phyloP scores from a whole-genome alignment of 768 basidiomycete species.

The Cytidiella melzeri region DNA sequence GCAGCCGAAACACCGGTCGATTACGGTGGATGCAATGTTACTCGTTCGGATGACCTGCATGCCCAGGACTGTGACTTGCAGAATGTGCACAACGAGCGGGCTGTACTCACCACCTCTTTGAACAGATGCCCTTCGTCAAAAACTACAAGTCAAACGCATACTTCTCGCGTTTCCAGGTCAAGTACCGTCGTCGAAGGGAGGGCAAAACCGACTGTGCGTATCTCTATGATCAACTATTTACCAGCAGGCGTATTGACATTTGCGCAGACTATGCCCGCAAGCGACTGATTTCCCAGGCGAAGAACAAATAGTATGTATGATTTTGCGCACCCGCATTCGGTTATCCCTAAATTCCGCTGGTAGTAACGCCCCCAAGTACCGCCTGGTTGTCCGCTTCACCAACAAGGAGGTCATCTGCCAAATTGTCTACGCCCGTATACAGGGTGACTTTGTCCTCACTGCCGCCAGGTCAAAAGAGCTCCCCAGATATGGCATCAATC shows the following conservation, averaged over 20 bases:
- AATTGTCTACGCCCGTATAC: slow-evolving; percentile 94
- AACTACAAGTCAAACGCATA: slow-evolving; percentile 94
- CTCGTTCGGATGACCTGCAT: slow-evolving; percentile 25
- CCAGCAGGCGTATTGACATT: background rate
- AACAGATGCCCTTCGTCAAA: slow-evolving; percentile 94
- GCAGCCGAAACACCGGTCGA: slow-evolving; percentile 1
- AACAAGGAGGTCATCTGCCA: slow-evolving; percentile 95
- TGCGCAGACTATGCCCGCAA: slow-evolving; percentile 90
- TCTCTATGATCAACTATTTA: background rate
- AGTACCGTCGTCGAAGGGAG: slow-evolving; percentile 95
- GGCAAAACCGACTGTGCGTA: slow-evolving; percentile 92
- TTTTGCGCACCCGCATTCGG: background rate
- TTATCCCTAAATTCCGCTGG: background rate
- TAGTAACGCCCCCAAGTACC: slow-evolving; percentile 96
- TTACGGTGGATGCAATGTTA: slow-evolving; percentile 27
- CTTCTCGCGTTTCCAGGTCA: slow-evolving; percentile 98
- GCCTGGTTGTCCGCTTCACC: slow-evolving; percentile 97
- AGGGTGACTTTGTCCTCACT: slow-evolving; percentile 91
- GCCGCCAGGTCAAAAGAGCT: slow-evolving; percentile 89
- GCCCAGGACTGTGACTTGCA: no score
- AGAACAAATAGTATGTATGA: slow-evolving; percentile 89
- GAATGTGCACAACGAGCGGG: no score
- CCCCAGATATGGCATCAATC: slow-evolving; percentile 92
- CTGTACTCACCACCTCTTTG: background rate
- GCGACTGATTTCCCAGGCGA: slow-evolving; percentile 94